Evolutionary conservation across 441 rosid species (phyloP).

Genomic region (Pelargonium australe): DNA sequence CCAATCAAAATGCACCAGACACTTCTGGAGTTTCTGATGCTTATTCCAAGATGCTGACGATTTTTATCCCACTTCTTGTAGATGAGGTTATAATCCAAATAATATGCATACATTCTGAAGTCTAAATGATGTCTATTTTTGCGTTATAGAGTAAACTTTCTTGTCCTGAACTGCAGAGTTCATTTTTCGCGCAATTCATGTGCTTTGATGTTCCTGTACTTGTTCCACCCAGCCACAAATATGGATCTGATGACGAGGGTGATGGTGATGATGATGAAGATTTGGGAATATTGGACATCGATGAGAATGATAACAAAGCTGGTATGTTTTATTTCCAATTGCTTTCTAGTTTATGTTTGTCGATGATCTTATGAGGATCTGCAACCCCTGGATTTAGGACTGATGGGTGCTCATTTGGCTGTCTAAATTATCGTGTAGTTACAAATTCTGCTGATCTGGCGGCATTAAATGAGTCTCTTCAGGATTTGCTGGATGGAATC

Average conservation of each 20-base stretch:
- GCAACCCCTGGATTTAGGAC: slow-evolving; percentile 15
- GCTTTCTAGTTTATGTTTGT: slow-evolving; percentile 16
- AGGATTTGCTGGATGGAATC: slow-evolving; percentile 94
- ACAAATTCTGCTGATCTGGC: slow-evolving; percentile 60
- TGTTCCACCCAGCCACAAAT: slow-evolving; percentile 77
- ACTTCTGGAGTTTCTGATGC: slow-evolving; percentile 95
- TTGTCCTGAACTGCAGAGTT: slow-evolving; percentile 64
- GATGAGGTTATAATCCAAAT: slow-evolving; percentile 63
- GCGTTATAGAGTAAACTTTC: slow-evolving; percentile 13
- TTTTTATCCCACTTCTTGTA: slow-evolving; percentile 93
- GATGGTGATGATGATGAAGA: slow-evolving; percentile 49
- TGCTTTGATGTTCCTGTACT: slow-evolving; percentile 98
- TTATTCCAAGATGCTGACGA: slow-evolving; percentile 96
- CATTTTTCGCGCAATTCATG: slow-evolving; percentile 98
- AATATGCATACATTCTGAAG: slow-evolving; percentile 14
- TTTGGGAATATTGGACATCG: slow-evolving; percentile 98
- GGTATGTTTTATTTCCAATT: slow-evolving; percentile 37
- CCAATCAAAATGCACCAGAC: slow-evolving; percentile 71
- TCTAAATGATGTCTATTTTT: slow-evolving; percentile 16
- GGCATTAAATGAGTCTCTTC: slow-evolving; percentile 85
- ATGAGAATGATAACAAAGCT: slow-evolving; percentile 69
- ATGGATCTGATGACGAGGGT: slow-evolving; percentile 44
- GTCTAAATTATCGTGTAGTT: slow-evolving; percentile 30
- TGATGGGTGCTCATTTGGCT: slow-evolving; percentile 12
- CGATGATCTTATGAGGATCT: slow-evolving; percentile 14